Conservation (phyloP, 116 monocot species). For the Iris pallida region DNA sequence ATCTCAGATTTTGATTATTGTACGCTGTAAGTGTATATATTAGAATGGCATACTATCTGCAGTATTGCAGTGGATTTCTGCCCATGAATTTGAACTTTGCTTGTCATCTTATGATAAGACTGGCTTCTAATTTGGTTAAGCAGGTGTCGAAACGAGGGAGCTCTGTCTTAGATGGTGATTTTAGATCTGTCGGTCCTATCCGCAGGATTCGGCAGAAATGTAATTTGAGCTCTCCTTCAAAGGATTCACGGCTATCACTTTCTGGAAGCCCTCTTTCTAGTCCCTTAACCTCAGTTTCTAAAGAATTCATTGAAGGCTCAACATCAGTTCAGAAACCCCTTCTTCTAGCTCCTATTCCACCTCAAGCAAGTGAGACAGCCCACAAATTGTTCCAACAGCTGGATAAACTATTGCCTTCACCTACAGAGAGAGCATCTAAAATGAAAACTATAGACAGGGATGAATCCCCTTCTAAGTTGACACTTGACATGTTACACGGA, state of each 20-base stretch:
- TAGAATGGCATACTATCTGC: not conserved
- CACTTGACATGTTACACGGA: constrained; percentile 37
- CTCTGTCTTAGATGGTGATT: constrained; percentile 50
- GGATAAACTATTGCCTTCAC: constrained; percentile 58
- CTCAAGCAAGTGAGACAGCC: constrained; percentile 59
- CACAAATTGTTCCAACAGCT: constrained; percentile 59
- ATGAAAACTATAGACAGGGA: constrained; percentile 17
- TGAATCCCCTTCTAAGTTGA: constrained; percentile 41
- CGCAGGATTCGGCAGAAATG: constrained; percentile 68
- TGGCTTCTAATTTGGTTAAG: not conserved
- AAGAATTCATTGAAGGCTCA: constrained; percentile 18
- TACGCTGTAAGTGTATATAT: not conserved
- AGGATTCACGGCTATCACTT: constrained; percentile 9
- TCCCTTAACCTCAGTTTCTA: constrained; percentile 10
- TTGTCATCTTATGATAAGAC: not conserved
- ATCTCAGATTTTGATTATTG: not conserved
- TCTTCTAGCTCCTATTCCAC: constrained; percentile 16
- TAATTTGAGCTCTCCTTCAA: constrained; percentile 31
- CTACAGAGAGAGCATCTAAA: constrained; percentile 38
- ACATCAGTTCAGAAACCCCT: constrained; percentile 27
- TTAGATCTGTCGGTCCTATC: constrained; percentile 54
- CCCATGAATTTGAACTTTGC: not conserved
- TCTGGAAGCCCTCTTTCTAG: constrained; percentile 21
- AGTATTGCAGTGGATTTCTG: not conserved
- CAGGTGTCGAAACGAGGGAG: constrained; percentile 54